Conservation (phyloP, 495 filamentous ascomycete species). For the Melanomma pulvis-pyrius region DNA sequence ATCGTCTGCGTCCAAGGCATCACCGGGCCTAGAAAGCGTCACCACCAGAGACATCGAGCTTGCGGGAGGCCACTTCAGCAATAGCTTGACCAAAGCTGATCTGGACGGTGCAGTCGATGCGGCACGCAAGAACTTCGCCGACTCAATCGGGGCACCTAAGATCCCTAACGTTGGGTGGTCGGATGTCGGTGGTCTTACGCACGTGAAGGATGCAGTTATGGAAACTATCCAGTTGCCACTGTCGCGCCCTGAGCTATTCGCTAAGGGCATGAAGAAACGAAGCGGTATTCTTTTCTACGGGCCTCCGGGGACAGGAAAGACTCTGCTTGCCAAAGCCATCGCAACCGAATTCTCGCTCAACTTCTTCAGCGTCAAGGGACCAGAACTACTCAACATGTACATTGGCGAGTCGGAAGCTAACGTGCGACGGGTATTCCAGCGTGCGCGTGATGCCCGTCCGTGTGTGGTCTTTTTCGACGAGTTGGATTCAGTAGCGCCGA, state of each 20-base stretch:
- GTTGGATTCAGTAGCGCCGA: conserved; percentile 94
- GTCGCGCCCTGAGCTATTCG: conserved; percentile 91
- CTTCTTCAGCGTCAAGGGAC: conserved; percentile 98
- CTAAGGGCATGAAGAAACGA: conserved; percentile 98
- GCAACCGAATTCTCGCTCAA: conserved; percentile 98
- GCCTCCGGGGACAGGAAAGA: conserved; percentile 96
- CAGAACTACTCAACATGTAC: conserved; percentile 98
- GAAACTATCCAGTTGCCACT: conserved; percentile 96
- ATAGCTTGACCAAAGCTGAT: conserved; percentile 80
- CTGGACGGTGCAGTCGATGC: conserved; percentile 90
- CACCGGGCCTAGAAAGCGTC: conserved; percentile 43
- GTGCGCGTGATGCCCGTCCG: conserved; percentile 90
- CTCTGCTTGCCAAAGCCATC: conserved; percentile 93
- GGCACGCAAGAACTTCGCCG: conserved; percentile 95
- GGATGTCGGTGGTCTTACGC: conserved; percentile 89
- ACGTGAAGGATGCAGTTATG: conserved; percentile 93
- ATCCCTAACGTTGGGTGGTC: conserved; percentile 97
- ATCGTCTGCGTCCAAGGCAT: conserved; percentile 37
- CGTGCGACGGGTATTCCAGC: conserved; percentile 92
- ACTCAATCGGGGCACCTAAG: conserved; percentile 95
- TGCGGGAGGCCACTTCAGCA: conserved; percentile 80
- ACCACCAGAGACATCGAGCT: conserved; percentile 80
- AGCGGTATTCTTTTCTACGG: conserved; percentile 98
- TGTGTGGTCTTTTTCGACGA: conserved; percentile 99
- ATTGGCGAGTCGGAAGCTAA: conserved; percentile 99